A percentile compares a stretch with the other conserved stretches of the same genome.
Conservation (phyloP, 2,329 filamentous ascomycete species). For the Pseudogymnoascus sp. region DNA sequence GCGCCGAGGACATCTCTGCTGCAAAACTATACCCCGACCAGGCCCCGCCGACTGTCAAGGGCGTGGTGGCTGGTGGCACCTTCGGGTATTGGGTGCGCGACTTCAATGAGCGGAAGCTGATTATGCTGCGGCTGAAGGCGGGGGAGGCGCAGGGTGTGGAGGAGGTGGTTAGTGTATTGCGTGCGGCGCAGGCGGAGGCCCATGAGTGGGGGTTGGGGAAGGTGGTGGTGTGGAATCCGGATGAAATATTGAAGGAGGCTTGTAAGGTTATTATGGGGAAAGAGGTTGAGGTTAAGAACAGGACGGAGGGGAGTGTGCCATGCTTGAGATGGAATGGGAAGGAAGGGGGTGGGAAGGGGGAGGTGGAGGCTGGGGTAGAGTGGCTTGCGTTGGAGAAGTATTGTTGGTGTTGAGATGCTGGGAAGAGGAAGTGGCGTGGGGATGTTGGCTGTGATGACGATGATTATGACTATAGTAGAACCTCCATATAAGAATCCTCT, state of each 20-base stretch:
- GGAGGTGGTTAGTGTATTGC: slow-evolving; percentile 27
- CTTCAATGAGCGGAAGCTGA: background rate
- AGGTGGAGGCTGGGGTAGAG: background rate
- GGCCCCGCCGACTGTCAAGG: slow-evolving; percentile 24
- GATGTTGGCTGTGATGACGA: background rate
- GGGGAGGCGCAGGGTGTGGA: slow-evolving; percentile 14
- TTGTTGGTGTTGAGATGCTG: background rate
- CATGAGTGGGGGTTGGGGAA: slow-evolving; percentile 26
- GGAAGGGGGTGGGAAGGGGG: background rate
- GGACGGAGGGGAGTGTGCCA: background rate
- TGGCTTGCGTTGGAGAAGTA: slow-evolving; percentile 1
- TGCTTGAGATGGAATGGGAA: background rate
- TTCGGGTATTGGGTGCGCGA: background rate
- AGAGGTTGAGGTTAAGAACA: background rate
- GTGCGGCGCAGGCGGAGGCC: slow-evolving; percentile 31
- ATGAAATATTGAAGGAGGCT: slow-evolving; percentile 24
- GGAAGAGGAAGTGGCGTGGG: background rate
- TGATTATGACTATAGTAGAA: background rate
- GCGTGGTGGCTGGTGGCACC: background rate
- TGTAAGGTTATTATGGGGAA: slow-evolving; percentile 19
- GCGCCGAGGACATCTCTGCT: background rate
- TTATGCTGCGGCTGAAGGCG: background rate
- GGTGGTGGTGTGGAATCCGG: slow-evolving; percentile 34
- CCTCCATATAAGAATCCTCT: background rate
- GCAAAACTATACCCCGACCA: slow-evolving; percentile 11